Evolutionary conservation across 805 yeast species (phyloP).

Genomic region (Grigorovia humatica): DNA sequence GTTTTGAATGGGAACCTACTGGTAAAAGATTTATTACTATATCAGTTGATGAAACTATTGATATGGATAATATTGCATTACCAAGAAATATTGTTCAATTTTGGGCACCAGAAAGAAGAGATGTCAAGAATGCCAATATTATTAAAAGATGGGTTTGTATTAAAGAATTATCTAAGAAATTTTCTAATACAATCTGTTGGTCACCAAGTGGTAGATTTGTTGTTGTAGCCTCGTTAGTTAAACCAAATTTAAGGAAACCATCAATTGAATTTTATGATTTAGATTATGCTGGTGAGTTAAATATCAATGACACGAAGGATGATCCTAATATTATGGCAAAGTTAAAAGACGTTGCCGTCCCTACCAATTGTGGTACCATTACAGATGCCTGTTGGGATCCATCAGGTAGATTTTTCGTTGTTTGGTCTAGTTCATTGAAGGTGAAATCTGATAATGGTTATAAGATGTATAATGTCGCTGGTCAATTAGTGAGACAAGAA

Average conservation of each 20-base stretch:
- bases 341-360: constrained; percentile 50
- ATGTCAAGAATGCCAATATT: constrained; percentile 27
- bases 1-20: constrained; percentile 93
- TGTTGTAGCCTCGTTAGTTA: constrained; percentile 38
- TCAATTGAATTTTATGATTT: constrained; percentile 79
- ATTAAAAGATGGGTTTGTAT: constrained; percentile 50
- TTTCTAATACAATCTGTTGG: constrained; percentile 69
- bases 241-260: constrained; percentile 40
- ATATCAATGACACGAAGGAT: constrained; percentile 21
- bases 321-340: constrained; percentile 46
- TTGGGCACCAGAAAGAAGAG: constrained; percentile 61
- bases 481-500: constrained; percentile 67
- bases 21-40: constrained; percentile 79
- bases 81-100: constrained; percentile 60
- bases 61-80: constrained; percentile 46
- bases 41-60: constrained; percentile 43
- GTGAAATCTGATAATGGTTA: constrained; percentile 85
- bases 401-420: constrained; percentile 82
- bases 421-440: constrained; percentile 80
- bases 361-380: constrained; percentile 57
- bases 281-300: constrained; percentile 64
- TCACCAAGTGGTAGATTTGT: constrained; percentile 90
- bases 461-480: constrained; percentile 77
- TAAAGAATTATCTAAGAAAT: constrained; percentile 49
- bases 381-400: constrained; percentile 91